Percentiles rank a stretch among this genome's conserved stretches.
Conservation (phyloP, 805 yeast genomes). For the Suhomyces canberraensis region DNA sequence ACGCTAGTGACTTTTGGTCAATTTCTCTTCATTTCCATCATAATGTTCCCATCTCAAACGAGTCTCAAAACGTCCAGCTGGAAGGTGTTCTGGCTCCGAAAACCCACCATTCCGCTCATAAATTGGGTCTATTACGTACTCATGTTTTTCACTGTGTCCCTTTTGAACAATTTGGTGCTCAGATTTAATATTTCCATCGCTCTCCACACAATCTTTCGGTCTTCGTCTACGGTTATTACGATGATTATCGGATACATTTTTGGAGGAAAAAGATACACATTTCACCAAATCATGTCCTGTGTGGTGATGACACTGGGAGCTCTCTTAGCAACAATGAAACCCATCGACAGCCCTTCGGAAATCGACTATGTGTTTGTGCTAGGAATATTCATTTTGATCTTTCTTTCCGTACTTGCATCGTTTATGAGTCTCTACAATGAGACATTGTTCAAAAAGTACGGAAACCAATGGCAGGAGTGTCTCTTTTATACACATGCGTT, state of each 20-base stretch:
- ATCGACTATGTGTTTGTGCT: conserved; percentile 3
- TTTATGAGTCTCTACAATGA: conserved; percentile 60
- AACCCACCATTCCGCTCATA: conserved; percentile 38
- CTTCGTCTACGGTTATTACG: conserved; percentile 60
- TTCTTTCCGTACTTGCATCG: conserved; percentile 52
- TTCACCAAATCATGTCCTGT: conserved; percentile 49
- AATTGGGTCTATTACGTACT: conserved; percentile 47
- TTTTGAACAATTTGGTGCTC: conserved; percentile 58
- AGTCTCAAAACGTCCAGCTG: conserved; percentile 17
- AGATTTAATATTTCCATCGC: conserved; percentile 59
- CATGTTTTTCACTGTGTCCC: conserved; percentile 49
- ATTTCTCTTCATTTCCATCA: conserved; percentile 49
- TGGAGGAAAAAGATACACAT: conserved; percentile 42
- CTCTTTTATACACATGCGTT: conserved; percentile 59
- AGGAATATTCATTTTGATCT: conserved; percentile 41
- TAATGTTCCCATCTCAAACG: conserved; percentile 29
- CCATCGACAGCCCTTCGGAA: not conserved
- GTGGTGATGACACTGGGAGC: conserved; percentile 54
- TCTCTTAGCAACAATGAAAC: conserved; percentile 32
- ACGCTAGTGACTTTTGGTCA: conserved; percentile 56
- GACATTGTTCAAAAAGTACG: conserved; percentile 45
- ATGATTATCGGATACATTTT: conserved; percentile 53
- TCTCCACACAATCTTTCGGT: conserved; percentile 61
- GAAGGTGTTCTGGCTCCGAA: conserved; percentile 25
- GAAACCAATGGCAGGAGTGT: conserved; percentile 62